Percentiles rank a stretch among this genome's conserved stretches.
Evolutionary conservation across 2,329 filamentous ascomycete genomes (phyloP).

Genomic region (Didymosphaeria variabile): DNA sequence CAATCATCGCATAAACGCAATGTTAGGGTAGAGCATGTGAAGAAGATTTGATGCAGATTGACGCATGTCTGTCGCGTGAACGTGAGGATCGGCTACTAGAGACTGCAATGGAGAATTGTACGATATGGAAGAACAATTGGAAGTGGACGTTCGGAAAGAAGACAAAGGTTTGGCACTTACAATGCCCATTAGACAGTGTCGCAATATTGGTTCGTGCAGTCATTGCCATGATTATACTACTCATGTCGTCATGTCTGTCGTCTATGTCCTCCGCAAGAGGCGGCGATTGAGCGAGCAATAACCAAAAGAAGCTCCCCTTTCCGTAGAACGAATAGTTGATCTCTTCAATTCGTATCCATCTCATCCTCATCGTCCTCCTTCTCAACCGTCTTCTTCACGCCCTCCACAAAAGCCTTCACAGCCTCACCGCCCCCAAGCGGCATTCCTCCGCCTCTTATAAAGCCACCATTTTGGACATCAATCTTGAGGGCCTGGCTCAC

Average conservation of each 20-base stretch:
- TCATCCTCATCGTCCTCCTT: conserved; percentile 41
- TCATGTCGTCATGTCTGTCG: neutral
- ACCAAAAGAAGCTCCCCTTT: neutral
- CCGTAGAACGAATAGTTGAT: neutral
- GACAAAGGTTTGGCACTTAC: no score
- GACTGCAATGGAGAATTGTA: no score
- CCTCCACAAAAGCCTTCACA: conserved; percentile 89
- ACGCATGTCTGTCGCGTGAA: no score
- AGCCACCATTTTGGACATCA: conserved; percentile 83
- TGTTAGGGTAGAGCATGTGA: no score
- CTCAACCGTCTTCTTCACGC: conserved; percentile 79
- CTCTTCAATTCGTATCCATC: conserved; percentile 44
- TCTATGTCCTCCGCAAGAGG: neutral
- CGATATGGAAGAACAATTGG: no score
- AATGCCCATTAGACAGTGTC: no score
- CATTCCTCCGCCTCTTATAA: conserved; percentile 78
- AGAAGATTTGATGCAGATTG: no score
- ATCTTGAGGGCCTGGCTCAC: conserved; percentile 87
- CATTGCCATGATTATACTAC: neutral
- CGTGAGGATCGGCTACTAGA: no score
- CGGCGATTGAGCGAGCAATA: neutral
- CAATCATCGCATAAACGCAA: no score
- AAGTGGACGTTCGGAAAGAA: no score
- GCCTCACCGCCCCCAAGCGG: conserved; percentile 88
- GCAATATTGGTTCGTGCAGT: neutral